Evolutionary conservation across 169 alveolate genomes (phyloP).

Genomic region (Eimeria necatrix): DNA sequence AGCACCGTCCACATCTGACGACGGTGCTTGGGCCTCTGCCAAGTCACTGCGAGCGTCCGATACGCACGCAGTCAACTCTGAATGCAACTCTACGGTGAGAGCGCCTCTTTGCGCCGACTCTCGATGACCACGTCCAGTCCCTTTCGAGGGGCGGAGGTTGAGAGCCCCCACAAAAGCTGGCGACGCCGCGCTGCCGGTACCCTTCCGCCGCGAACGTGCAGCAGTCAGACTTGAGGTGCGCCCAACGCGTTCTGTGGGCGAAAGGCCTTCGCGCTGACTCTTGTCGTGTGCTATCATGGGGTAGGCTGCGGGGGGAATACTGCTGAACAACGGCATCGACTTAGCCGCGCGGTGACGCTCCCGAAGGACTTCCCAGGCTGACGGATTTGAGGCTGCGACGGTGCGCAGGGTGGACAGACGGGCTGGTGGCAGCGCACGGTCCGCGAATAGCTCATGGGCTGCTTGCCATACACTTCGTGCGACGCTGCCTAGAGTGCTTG

Average conservation of each 20-base stretch:
- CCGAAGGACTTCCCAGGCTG: slow-evolving; percentile 72
- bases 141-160: neutral
- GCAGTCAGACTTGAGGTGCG: neutral
- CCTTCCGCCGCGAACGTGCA: neutral
- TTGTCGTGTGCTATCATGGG: slow-evolving; percentile 8
- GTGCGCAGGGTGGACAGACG: slow-evolving; percentile 68
- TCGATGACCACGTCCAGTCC: slow-evolving; percentile 7
- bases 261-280: neutral
- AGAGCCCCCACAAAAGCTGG: neutral
- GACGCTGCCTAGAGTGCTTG: slow-evolving; percentile 25
- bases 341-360: slow-evolving; percentile 79
- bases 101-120: neutral
- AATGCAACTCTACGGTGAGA: slow-evolving; percentile 7
- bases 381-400: slow-evolving; percentile 51
- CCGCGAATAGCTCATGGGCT: slow-evolving; percentile 72
- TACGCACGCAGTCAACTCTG: neutral
- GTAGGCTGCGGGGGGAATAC: slow-evolving; percentile 71
- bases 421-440: slow-evolving; percentile 40
- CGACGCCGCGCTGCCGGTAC: neutral
- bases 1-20: no score
- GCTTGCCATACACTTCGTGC: slow-evolving; percentile 76
- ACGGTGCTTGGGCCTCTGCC: neutral
- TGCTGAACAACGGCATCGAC: slow-evolving; percentile 80
- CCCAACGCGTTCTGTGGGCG: neutral
- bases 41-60: neutral